Percentiles rank a stretch among this genome's conserved stretches.
phyloP scores from a whole-genome alignment of 768 basidiomycete species.

The Pleurotus citrinopileatus region DNA sequence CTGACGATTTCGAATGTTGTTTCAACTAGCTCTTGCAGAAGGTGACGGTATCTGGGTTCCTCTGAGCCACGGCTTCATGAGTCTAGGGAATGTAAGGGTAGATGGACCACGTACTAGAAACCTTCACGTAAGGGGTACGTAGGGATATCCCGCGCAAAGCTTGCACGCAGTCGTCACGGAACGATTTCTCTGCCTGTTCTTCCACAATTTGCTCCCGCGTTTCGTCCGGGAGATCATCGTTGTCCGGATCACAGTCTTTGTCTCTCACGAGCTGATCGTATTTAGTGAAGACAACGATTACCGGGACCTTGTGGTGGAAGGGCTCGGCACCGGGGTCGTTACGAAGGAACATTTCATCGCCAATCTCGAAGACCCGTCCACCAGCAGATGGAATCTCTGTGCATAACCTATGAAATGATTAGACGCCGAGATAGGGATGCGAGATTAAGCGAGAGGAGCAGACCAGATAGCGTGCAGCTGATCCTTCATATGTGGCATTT shows the following conservation, averaged over 20 bases:
- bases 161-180: background rate
- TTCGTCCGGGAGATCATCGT: background rate
- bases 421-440: background rate
- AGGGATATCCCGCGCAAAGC: background rate
- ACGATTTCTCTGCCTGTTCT: background rate
- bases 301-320: slow-evolving; percentile 24
- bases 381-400: slow-evolving; percentile 22
- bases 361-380: slow-evolving; percentile 21
- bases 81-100: background rate
- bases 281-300: slow-evolving; percentile 32
- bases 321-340: slow-evolving; percentile 1
- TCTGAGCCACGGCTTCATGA: background rate
- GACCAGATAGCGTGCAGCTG: slow-evolving; percentile 29
- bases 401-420: slow-evolving; percentile 24
- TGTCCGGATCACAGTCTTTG: slow-evolving; percentile 1
- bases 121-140: background rate
- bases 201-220: background rate
- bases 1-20: slow-evolving; percentile 3
- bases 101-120: slow-evolving; percentile 1
- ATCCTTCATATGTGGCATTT: slow-evolving; percentile 1
- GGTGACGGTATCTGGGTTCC: background rate
- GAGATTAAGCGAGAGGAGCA: background rate
- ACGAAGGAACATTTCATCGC: slow-evolving; percentile 22
- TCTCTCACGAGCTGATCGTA: slow-evolving; percentile 22
- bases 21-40: slow-evolving; percentile 2